Percentiles rank a stretch among this genome's conserved stretches.
Conservation (phyloP, 345 rosid species). For the Eutrema japonicum region DNA sequence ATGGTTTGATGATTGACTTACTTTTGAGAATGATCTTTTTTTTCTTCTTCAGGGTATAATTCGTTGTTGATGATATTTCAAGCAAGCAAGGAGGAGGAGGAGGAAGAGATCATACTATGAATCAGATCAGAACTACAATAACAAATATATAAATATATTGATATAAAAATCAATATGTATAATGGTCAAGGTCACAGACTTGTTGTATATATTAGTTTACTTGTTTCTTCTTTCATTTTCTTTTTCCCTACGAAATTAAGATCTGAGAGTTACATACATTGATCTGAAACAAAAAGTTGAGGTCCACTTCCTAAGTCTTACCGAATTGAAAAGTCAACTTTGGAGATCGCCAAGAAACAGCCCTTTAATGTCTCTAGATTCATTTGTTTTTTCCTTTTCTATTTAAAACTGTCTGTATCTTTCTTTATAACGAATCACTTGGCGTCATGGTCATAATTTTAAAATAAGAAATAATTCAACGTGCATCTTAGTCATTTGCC, state of each 20-base stretch:
- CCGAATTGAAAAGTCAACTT: constrained; percentile 42
- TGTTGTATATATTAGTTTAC: constrained; percentile 16
- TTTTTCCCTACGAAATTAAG: constrained; percentile 22
- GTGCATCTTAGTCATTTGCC: constrained; percentile 39
- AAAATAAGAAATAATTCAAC: constrained; percentile 24
- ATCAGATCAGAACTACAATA: constrained; percentile 35
- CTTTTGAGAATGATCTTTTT: constrained; percentile 9
- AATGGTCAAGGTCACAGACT: constrained; percentile 38
- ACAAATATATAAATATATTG: constrained; percentile 17
- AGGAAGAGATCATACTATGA: constrained; percentile 23
- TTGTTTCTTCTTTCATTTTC: background rate
- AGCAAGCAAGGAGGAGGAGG: constrained; percentile 25
- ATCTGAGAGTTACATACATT: constrained; percentile 31
- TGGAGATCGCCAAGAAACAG: constrained; percentile 31
- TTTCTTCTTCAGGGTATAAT: constrained; percentile 11
- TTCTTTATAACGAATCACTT: constrained; percentile 16
- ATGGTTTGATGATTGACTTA: constrained; percentile 41
- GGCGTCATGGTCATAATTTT: constrained; percentile 2
- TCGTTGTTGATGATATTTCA: constrained; percentile 30
- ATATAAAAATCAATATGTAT: constrained; percentile 12
- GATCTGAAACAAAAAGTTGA: constrained; percentile 32
- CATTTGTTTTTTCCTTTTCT: constrained; percentile 15
- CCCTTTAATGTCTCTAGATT: constrained; percentile 28
- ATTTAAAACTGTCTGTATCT: background rate
- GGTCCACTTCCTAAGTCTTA: constrained; percentile 29